phyloP scores from a whole-genome alignment of 306 rosid species.

The Castanospermum australe region DNA sequence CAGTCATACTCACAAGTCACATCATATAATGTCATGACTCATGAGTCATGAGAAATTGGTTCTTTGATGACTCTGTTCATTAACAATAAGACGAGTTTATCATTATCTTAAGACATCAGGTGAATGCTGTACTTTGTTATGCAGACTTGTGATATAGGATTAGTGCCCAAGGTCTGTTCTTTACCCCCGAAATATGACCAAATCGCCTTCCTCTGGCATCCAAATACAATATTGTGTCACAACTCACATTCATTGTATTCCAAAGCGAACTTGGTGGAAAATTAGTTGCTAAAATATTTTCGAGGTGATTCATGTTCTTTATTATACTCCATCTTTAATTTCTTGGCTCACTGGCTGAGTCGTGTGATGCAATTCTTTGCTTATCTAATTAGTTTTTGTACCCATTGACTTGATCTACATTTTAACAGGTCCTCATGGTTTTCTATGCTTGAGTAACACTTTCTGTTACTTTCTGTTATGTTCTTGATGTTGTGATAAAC shows the following conservation, averaged over 20 bases:
- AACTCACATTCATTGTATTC: not conserved
- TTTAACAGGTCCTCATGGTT: not conserved
- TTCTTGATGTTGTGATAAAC: not conserved
- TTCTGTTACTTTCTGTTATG: too few relatives aligned
- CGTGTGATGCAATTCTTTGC: not conserved
- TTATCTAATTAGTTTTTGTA: not conserved
- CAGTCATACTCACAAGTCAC: not conserved
- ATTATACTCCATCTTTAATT: not conserved
- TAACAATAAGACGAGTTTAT: not conserved
- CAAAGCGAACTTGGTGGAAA: not conserved
- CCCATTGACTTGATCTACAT: too few relatives aligned
- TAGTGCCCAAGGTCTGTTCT: not conserved
- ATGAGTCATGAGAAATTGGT: slow-evolving; percentile 5
- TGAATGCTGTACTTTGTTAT: not conserved
- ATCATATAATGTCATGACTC: not conserved
- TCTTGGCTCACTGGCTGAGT: not conserved
- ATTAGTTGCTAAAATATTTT: not conserved
- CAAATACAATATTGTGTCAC: not conserved
- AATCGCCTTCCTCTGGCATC: not conserved
- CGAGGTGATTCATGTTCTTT: not conserved
- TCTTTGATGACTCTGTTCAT: not conserved
- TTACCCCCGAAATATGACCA: not conserved
- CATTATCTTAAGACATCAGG: not conserved
- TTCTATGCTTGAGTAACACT: not conserved
- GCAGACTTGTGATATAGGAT: not conserved